These are phyloP conservation scores for Trichoderma citrinoviride DNA, from an alignment of 2,329 filamentous ascomycete genomes.

Conservation along the genomic window DNA sequence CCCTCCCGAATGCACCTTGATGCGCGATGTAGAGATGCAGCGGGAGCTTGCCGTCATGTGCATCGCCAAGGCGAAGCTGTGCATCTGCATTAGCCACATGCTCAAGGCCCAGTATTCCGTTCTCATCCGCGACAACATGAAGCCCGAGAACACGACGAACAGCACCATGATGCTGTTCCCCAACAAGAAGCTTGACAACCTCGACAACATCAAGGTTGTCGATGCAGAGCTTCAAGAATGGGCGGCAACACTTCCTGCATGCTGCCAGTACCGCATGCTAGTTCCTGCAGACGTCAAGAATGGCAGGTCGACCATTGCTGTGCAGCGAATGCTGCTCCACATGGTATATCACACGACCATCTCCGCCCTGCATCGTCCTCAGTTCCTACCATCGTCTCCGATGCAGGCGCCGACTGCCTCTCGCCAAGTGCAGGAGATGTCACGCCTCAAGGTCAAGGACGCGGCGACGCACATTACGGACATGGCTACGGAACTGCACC, in stretches of 20 bases:
- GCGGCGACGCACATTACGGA: constrained; percentile 82
- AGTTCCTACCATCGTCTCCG: constrained; percentile 76
- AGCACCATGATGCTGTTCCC: constrained; percentile 87
- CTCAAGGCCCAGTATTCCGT: constrained; percentile 91
- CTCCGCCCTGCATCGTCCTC: constrained; percentile 85
- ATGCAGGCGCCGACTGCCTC: constrained; percentile 51
- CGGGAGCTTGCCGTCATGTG: constrained; percentile 81
- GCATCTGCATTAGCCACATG: constrained; percentile 84
- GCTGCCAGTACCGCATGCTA: constrained; percentile 65
- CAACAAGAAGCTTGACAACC: constrained; percentile 81
- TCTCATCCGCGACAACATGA: constrained; percentile 77
- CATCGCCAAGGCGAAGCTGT: constrained; percentile 86
- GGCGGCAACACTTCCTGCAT: constrained; percentile 67
- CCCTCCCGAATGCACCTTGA: constrained; percentile 65
- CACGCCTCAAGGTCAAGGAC: constrained; percentile 76
- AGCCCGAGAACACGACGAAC: constrained; percentile 70
- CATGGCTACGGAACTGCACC: constrained; percentile 75
- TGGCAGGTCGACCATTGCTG: constrained; percentile 56
- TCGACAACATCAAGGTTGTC: constrained; percentile 73
- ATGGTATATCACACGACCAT: constrained; percentile 93
- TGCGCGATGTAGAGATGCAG: constrained; percentile 71
- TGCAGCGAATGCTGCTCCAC: constrained; percentile 83
- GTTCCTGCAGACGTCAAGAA: constrained; percentile 56
- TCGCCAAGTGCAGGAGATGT: constrained; percentile 75
- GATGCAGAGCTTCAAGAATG: constrained; percentile 77